Base-by-base conservation (phyloP, 108 stramenopile species). In the Cyclotella choctawhatcheeana region DNA sequence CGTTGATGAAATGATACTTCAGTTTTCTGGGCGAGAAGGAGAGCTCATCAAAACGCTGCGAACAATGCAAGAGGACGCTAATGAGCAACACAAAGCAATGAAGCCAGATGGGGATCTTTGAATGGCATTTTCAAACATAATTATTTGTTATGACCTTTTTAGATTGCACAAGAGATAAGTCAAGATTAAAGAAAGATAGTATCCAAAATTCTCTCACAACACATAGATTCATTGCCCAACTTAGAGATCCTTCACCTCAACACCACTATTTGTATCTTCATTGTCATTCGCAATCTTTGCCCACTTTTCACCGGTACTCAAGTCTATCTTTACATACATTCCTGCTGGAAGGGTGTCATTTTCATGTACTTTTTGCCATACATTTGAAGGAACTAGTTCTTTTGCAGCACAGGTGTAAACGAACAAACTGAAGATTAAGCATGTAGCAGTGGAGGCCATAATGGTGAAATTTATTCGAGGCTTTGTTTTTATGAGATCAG, bases 271-370 rank as follows among this genome's bases (percentile, higher is more conserved):
- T 22, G 29, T 70, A 31, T 60, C 76, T 16, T 84, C 67, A 10
- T 56, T 30, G 20, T 69, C 51, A 51, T 83, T 71, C 8, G 32
- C 58, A 33, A 60, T 17, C 24, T 34, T 60, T 31, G 58, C 58
- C 58, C 58, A 60, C 17, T 88, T 86, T 84, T 94, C 88, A 27
- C 93, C 93, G 10, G 90, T 94, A 17, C 84, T 86, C 85, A 94
- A 77, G 58, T 94, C 90, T 35, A 94, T 79, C 33, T 82, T 68
- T 26, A 94, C 67, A 51, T 94, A 90, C 62, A 89, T 63, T n/a
- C 93, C 93, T 1, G 90, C 88, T n/a, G 90, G 85, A 44, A 94
- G 50, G 10, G 93, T 89, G 53, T 94, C 93, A 52, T 86, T 86
- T 62, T 87, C 87, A n/a, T 71, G 68, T 0, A 94, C 55, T 14